Evolutionary conservation across 139 green algal species (phyloP), one percentile per base, ranked within the genome.

Genomic region (Eudorina sp.): DNA sequence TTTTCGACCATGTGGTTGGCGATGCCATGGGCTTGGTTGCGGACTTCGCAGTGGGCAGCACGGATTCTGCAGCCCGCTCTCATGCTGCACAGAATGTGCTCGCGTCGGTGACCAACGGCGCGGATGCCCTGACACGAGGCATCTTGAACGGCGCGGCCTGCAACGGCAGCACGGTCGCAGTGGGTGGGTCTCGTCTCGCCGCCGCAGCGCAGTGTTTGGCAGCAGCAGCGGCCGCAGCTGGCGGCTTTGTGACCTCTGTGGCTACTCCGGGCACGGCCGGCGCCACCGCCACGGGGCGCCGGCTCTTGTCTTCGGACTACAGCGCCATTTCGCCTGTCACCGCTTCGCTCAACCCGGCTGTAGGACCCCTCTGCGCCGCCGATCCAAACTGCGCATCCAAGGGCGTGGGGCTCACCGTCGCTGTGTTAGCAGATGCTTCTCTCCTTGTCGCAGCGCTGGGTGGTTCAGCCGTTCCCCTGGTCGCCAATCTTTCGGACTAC

Each of bases 311-410:
- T 7, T 53, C 51, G 31, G 36, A 38, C 46, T 64, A 13, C 53
- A 21, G 29, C 51, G 34, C 48, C 43, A 43, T 25, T 36, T 43
- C 76, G 4, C 23, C 58, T 5, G 79, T 55, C n/a, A 45, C 38
- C 38, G 58, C 43, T 40, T 16, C 55, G 7, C 60, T 85, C 7
- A 73, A 75, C 60, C 58, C 79, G 14, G 29, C 79, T 58, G 41
- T 75, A 25, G 79, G 79, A 27, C 8, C 9, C 2, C 79, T 85
- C 13, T 85, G 79, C 43, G n/a, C 79, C 41, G 58, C 79, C 29
- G 79, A 75, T 16, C 0, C 41, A n/a, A 3, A 9, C 27, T 85
- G 79, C 58, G 27, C 40, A 34, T 34, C 58, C 34, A 13, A 14
- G 34, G 79, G 55, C 29, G 16, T 85, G 40, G 48, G 79, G 3